These are phyloP conservation scores for Penstemon eatonii DNA, from an alignment of 257 asterid species.

Conservation along the genomic window DNA sequence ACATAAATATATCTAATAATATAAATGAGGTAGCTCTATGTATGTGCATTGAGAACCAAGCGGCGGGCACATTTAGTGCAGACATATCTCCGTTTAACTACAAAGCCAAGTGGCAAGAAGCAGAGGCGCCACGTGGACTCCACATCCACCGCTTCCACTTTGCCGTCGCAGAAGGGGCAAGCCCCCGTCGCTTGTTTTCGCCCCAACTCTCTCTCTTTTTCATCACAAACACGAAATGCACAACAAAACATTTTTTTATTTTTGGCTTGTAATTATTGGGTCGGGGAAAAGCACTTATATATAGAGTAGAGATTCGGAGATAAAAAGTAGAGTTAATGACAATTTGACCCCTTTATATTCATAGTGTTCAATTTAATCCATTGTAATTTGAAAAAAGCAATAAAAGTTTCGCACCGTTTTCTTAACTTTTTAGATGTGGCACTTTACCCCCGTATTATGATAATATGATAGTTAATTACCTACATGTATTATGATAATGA, in stretches of 20 bases:
- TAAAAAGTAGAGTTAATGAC: too few relatives aligned
- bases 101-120: slow-evolving; percentile 41
- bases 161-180: slow-evolving; percentile 55
- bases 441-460: too few relatives aligned
- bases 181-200: slow-evolving; percentile 41
- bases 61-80: slow-evolving; percentile 44
- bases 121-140: slow-evolving; percentile 44
- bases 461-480: too few relatives aligned
- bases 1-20: too few relatives aligned
- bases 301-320: not conserved
- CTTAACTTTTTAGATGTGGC: too few relatives aligned
- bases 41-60: slow-evolving; percentile 32
- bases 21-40: not conserved
- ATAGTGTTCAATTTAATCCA: too few relatives aligned
- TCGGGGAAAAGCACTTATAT: not conserved
- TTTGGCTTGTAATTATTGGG: not conserved
- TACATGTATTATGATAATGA: too few relatives aligned
- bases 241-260: not conserved
- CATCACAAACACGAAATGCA: slow-evolving; percentile 14
- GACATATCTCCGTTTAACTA: slow-evolving; percentile 38
- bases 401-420: too few relatives aligned
- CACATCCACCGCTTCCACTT: slow-evolving; percentile 51
- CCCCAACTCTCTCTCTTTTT: slow-evolving; percentile 43
- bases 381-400: too few relatives aligned
- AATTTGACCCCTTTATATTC: too few relatives aligned